Percentiles rank a stretch among this genome's conserved stretches.
phyloP scores from a whole-genome alignment of 1,284 basidiomycete species.

The Boletus hoseneyae region DNA sequence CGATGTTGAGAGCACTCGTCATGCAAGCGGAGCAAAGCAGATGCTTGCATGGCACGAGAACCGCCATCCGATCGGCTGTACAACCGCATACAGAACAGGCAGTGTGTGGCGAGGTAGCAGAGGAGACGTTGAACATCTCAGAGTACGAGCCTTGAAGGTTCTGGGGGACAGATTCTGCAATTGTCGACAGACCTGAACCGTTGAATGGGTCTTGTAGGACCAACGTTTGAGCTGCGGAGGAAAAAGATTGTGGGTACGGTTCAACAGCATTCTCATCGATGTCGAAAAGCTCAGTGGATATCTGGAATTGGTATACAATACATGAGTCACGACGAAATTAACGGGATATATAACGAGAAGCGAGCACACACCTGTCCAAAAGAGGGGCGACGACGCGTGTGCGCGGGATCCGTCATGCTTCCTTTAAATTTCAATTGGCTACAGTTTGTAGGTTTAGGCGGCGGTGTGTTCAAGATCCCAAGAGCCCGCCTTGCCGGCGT shows the following conservation, averaged over 20 bases:
- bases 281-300: slow-evolving; percentile 61
- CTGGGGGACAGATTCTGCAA: slow-evolving; percentile 24
- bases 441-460: slow-evolving; percentile 57
- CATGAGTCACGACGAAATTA: slow-evolving; percentile 25
- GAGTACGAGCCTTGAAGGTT: slow-evolving; percentile 21
- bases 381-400: slow-evolving; percentile 57
- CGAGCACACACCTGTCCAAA: slow-evolving; percentile 43
- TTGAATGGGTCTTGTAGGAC: slow-evolving; percentile 33
- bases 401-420: slow-evolving; percentile 68
- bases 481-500: slow-evolving; percentile 31
- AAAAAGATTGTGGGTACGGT: slow-evolving; percentile 45
- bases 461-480: slow-evolving; percentile 56
- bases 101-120: slow-evolving; percentile 12
- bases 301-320: slow-evolving; percentile 30
- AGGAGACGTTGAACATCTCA: slow-evolving; percentile 27
- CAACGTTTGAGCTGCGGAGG: slow-evolving; percentile 33
- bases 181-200: slow-evolving; percentile 26
- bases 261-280: slow-evolving; percentile 68
- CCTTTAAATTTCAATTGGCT: slow-evolving; percentile 63
- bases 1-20: slow-evolving; percentile 79
- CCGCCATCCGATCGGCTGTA: slow-evolving; percentile 49
- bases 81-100: slow-evolving; percentile 52
- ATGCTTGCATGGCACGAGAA: slow-evolving; percentile 69
- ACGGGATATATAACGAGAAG: slow-evolving; percentile 11
- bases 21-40: slow-evolving; percentile 73